phyloP scores from a whole-genome alignment of 345 rosid species.

The Pistacia vera region DNA sequence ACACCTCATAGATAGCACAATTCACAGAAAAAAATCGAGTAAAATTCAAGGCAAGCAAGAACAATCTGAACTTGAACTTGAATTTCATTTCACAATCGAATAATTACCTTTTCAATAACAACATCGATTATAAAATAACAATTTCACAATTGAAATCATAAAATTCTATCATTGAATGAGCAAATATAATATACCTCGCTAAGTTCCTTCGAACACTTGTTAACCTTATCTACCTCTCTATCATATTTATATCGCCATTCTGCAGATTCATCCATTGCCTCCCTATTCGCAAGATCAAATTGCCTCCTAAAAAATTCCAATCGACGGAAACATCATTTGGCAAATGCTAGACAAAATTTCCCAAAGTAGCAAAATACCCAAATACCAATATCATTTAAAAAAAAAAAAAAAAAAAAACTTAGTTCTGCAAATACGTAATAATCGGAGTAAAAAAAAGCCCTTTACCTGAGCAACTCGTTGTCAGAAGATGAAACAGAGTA shows the following conservation, averaged over 20 bases:
- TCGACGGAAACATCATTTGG: not conserved
- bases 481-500: slow-evolving; percentile 67
- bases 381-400: too few relatives aligned
- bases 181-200: slow-evolving; percentile 41
- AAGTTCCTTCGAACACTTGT: slow-evolving; percentile 60
- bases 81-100: too few relatives aligned
- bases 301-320: slow-evolving; percentile 57
- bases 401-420: not conserved
- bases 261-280: slow-evolving; percentile 96
- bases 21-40: not conserved
- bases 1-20: not conserved
- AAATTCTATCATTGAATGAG: not conserved
- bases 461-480: slow-evolving; percentile 65
- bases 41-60: slow-evolving; percentile 6
- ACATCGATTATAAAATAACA: too few relatives aligned
- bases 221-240: slow-evolving; percentile 58
- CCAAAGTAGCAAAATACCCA: not conserved
- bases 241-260: slow-evolving; percentile 90
- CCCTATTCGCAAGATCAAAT: slow-evolving; percentile 88
- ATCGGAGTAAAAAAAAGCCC: too few relatives aligned
- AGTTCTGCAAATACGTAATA: not conserved
- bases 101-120: too few relatives aligned
- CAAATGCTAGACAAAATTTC: not conserved
- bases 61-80: too few relatives aligned
- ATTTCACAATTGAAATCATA: not conserved